Evolutionary conservation across 768 basidiomycete genomes (phyloP), one percentile per base, ranked within the genome.

Genomic region (Exsudoporus frostii): DNA sequence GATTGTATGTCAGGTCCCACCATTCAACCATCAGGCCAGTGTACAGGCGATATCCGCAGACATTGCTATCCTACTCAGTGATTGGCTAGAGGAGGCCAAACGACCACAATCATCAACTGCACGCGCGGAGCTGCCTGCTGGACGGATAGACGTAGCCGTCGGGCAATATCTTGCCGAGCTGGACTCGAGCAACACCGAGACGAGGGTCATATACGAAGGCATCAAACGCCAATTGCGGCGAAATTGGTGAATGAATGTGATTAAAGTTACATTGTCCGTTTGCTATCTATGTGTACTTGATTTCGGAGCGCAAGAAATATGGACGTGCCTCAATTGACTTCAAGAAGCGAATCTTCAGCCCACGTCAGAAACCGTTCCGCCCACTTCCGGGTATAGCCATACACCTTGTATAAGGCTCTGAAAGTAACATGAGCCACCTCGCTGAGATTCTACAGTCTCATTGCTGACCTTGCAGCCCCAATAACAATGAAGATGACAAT

Each of bases 41-140:
- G 86, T 91, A 4, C 88, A 92, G 64, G 79, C 83, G 37, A 81
- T 92, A 51, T 90, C 90, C 0, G 79, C 85, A 8, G 90, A 92
- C 61, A 90, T 93, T 63, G 88, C 90, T 37, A 71, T 90, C 37
- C 75, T 93, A n/a, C 69, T 93, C 17, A 76, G 74, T 20, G 90
- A 92, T 61, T 93, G 91, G 91, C 65, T 92, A 30, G 82, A 86
- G 50, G 88, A 86, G 52, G 85, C 80, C n/a, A 83, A 78, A 60
- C 79, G 88, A 52, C 84, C 89, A 4, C 86, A 88, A 56, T 81
- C 88, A n/a, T 76, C 75, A 13, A 70, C 79, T 41, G 73, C 81
- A 25, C 76, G 81, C 42, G 77, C 78, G 30, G 88, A 88, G 63
- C 83, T 92, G 68, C 91, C 91, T 13, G 90, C 84, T 29, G 86